Base-by-base conservation (phyloP, 2,329 filamentous ascomycete genomes). In the Ceratocystis diversiconidia region DNA sequence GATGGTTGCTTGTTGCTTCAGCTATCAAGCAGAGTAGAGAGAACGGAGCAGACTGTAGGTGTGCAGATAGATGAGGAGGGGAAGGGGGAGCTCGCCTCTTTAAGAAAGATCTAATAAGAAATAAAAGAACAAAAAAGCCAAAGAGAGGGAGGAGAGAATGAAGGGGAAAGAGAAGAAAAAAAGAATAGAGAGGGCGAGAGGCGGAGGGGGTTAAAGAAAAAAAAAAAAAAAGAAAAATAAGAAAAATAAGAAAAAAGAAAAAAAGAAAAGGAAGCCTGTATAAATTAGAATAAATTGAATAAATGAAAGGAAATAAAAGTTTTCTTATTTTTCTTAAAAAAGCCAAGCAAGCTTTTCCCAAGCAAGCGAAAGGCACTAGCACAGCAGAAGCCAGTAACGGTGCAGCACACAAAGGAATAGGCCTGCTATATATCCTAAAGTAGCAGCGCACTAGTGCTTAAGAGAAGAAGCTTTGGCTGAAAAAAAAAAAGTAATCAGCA, bases 381-480 rank as follows among this genome's bases (percentile, higher is more conserved):
- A 32, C 30, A 32, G 30, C 30, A 32, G 30, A 32, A 32, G 30
- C 30, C 30, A 41, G 36, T 41, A 41, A 12, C 36, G 36, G 36
- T 41, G 10, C 48, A 52, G 48, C 48, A 59, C 28, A 59, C 15
- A 30, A 59, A 32, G 25, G 25, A 59, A 41, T 41, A 41, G 36
- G 10, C 52, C 28, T 59, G 52, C 36, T 59, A 59, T 59, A 59
- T 59, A 59, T 59, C 52, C 52, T 10, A 59, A 59, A 59, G 52
- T 59, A 59, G 52, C 17, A 59, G 25, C 28, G 52, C 52, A 59
- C 52, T 59, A 59, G 52, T 59, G 52, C 52, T 32, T 59, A 59
- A 36, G 52, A 59, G 52, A 25, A 57, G 52, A 59, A 59, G 52
- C 52, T 59, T 59, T 59, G 52, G 52, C 52, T 19, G 52, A 59